These are phyloP conservation scores for Sextonia rubra DNA, from an alignment of 164 flowering plant genomes.

Conservation along the genomic window DNA sequence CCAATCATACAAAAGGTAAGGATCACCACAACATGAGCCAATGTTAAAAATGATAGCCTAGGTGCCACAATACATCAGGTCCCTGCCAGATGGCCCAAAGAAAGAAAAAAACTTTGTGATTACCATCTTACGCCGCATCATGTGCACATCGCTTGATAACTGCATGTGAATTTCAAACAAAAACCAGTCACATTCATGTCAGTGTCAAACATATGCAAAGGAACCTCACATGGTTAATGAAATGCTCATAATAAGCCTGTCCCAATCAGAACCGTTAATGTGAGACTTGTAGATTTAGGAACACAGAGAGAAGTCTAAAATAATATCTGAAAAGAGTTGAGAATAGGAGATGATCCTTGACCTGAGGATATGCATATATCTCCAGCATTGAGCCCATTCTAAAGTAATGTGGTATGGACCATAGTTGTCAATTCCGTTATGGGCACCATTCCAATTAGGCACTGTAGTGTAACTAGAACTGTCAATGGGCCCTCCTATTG, in stretches of 20 bases:
- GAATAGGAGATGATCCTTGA: too few species aligned
- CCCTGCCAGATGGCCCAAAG: not conserved
- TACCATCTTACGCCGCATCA: constrained; percentile 70
- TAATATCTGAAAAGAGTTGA: too few species aligned
- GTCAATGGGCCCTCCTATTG: too few species aligned
- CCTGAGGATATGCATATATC: too few species aligned
- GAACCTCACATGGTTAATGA: not conserved
- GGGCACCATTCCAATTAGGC: too few species aligned
- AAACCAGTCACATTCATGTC: not conserved
- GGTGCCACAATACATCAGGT: not conserved
- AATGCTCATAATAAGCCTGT: not conserved
- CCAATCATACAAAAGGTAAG: too few species aligned
- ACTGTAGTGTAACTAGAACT: too few species aligned
- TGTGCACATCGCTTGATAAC: constrained; percentile 58
- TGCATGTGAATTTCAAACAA: constrained; percentile 32
- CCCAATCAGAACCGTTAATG: not conserved
- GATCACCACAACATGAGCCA: not conserved
- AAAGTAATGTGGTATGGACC: too few species aligned
- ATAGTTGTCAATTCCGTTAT: too few species aligned
- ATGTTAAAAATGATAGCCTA: not conserved
- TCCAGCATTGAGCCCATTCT: too few species aligned
- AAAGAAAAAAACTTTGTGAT: constrained; percentile 3
- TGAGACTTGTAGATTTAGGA: not conserved
- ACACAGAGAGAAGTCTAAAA: not conserved
- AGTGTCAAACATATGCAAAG: not conserved